phyloP scores from a whole-genome alignment of 2,329 filamentous ascomycete species.

The Colletotrichum theobromicola region DNA sequence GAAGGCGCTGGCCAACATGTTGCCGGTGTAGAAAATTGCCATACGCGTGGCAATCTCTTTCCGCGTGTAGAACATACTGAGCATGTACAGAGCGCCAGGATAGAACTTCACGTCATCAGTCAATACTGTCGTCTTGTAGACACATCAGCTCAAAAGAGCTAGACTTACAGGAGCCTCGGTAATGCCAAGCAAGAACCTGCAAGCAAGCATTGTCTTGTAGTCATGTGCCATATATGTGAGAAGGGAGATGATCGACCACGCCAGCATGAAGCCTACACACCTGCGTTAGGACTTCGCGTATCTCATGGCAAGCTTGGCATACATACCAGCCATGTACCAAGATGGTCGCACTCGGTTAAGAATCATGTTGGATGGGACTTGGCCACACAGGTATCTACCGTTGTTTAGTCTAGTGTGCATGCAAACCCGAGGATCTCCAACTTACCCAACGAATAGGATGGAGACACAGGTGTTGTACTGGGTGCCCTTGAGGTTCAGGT shows the following conservation, averaged over 20 bases:
- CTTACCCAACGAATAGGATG: slow-evolving; percentile 22
- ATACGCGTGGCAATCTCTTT: slow-evolving; percentile 33
- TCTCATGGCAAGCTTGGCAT: background rate
- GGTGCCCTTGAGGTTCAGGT: slow-evolving; percentile 30
- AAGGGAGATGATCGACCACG: slow-evolving; percentile 19
- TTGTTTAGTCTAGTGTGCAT: background rate
- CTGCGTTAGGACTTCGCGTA: background rate
- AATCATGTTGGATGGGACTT: slow-evolving; percentile 38
- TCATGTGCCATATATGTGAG: slow-evolving; percentile 20
- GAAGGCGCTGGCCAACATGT: slow-evolving; percentile 48
- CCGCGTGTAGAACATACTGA: slow-evolving; percentile 21
- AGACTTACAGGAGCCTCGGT: slow-evolving; percentile 21
- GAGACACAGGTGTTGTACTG: slow-evolving; percentile 33
- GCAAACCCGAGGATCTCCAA: background rate
- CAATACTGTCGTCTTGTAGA: rapidly evolving
- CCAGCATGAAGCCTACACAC: slow-evolving; percentile 17
- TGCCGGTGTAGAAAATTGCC: slow-evolving; percentile 48
- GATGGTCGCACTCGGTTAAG: slow-evolving; percentile 31
- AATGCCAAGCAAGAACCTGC: slow-evolving; percentile 22
- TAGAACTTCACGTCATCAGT: background rate
- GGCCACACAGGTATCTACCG: slow-evolving; percentile 19
- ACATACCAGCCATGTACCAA: slow-evolving; percentile 20
- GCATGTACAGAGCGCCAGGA: slow-evolving; percentile 22
- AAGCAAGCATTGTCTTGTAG: slow-evolving; percentile 19
- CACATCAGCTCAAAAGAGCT: background rate